Conservation (phyloP, 1,284 basidiomycete genomes). For the Ganoderma multipileum region DNA sequence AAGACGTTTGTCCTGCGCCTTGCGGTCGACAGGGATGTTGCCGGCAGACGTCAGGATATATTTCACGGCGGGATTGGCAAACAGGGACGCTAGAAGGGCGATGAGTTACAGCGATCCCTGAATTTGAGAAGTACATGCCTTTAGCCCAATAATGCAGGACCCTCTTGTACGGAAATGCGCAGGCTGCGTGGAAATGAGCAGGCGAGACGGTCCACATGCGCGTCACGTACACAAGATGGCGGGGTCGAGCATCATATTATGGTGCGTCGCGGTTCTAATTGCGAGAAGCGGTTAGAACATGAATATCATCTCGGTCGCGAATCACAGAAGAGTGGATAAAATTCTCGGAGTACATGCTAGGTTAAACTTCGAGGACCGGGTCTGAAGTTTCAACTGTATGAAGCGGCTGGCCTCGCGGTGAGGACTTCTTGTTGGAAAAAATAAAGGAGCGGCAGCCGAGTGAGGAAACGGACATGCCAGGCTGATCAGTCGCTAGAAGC, state of each 20-base stretch:
- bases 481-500: slow-evolving; percentile 5
- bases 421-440: background rate
- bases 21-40: slow-evolving; percentile 95
- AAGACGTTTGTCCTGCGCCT: slow-evolving; percentile 68
- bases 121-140: slow-evolving; percentile 47
- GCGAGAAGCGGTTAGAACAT: slow-evolving; percentile 6
- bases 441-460: background rate
- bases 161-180: slow-evolving; percentile 77
- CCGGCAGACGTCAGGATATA: slow-evolving; percentile 88
- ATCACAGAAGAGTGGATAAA: background rate
- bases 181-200: slow-evolving; percentile 52
- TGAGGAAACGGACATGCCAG: background rate
- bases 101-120: slow-evolving; percentile 9
- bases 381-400: background rate
- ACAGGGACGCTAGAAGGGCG: slow-evolving; percentile 64
- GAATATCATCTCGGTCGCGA: background rate
- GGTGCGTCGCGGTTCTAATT: slow-evolving; percentile 82
- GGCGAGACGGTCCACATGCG: background rate
- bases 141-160: slow-evolving; percentile 96
- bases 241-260: slow-evolving; percentile 93
- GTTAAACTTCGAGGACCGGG: background rate
- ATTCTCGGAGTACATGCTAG: background rate
- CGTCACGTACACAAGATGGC: slow-evolving; percentile 73
- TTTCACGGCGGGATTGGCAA: slow-evolving; percentile 76
- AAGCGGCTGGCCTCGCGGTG: background rate